These are phyloP conservation scores for Murraya paniculata DNA, from an alignment of 345 rosid genomes.

Conservation along the genomic window DNA sequence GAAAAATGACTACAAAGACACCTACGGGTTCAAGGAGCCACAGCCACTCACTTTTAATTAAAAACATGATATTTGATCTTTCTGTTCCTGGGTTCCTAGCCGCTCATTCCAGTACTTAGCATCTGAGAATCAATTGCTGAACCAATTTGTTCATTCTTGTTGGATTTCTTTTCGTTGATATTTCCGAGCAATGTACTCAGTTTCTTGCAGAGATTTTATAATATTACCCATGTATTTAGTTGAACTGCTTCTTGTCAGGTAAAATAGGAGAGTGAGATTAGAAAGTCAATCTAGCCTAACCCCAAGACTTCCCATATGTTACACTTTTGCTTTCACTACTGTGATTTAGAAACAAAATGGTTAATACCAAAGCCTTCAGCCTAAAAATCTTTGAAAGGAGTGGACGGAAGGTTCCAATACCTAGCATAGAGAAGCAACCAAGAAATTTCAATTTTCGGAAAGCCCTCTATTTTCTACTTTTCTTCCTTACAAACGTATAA, in stretches of 20 bases:
- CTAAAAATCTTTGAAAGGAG: background rate
- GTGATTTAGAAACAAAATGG: background rate
- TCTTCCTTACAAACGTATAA: background rate
- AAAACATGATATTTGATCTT: background rate
- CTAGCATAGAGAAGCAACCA: background rate
- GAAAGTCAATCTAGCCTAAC: background rate
- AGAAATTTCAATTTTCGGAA: background rate
- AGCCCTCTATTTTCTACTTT: background rate
- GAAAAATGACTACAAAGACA: background rate
- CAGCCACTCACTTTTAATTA: background rate
- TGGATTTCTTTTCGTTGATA: background rate
- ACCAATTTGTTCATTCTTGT: background rate
- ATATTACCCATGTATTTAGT: background rate
- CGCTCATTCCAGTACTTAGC: slow-evolving; percentile 1
- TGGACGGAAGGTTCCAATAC: background rate
- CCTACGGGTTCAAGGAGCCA: background rate
- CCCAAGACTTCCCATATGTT: background rate
- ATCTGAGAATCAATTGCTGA: background rate
- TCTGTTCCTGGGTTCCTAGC: background rate
- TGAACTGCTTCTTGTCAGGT: background rate
- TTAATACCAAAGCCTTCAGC: background rate
- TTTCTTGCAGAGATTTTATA: background rate
- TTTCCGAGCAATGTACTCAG: background rate
- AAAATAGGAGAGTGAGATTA: background rate
- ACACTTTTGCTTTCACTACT: background rate